phyloP scores from a whole-genome alignment of 345 rosid species.

The Lenwebbia sp. region DNA sequence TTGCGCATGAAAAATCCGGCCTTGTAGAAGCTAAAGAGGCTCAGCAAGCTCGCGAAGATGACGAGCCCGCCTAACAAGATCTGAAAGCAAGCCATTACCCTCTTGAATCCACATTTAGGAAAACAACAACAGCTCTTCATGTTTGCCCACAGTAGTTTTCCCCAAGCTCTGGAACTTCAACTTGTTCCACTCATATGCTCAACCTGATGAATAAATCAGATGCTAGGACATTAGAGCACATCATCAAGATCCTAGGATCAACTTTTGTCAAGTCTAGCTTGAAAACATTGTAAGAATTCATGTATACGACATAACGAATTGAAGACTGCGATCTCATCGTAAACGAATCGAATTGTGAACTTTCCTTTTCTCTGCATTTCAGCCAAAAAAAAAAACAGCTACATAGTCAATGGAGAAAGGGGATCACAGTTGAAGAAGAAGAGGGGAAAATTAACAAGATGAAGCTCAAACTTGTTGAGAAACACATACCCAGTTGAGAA shows the following conservation, averaged over 20 bases:
- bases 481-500: constrained; percentile 19
- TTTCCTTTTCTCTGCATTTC: neutral
- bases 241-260: neutral
- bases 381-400: neutral
- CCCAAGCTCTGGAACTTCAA: neutral
- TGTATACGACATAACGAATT: neutral
- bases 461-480: neutral
- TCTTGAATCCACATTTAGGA: constrained; percentile 40
- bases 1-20: constrained; percentile 56
- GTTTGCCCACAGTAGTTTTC: constrained; percentile 1
- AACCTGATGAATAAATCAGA: constrained; percentile 2
- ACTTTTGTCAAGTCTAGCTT: neutral
- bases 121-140: constrained; percentile 38
- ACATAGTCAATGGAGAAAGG: neutral
- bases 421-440: neutral
- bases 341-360: neutral
- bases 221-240: neutral
- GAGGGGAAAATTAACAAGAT: neutral
- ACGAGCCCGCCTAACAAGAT: constrained; percentile 51
- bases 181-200: neutral
- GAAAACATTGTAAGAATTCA: neutral
- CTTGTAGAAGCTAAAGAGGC: constrained; percentile 59
- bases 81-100: constrained; percentile 56
- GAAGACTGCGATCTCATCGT: neutral
- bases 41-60: constrained; percentile 44